These are phyloP conservation scores for Candida pseudofarinosa DNA, from an alignment of 805 yeast species.

Conservation along the genomic window DNA sequence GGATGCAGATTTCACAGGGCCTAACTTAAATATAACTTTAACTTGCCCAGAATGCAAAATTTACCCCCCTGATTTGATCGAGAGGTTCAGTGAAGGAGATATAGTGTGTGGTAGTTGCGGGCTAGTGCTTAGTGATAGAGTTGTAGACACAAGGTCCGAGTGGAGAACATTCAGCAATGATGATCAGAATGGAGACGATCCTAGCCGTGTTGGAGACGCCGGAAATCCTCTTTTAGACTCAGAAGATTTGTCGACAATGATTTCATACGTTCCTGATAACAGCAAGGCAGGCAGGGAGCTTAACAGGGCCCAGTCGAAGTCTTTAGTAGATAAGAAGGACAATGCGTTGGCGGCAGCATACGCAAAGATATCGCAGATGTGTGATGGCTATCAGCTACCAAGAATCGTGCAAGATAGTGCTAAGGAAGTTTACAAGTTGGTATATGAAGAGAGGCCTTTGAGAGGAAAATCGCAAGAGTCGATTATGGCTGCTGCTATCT, in stretches of 20 bases:
- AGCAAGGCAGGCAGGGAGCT: slow-evolving; percentile 84
- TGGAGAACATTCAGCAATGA: slow-evolving; percentile 99
- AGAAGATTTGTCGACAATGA: slow-evolving; percentile 87
- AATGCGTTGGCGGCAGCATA: slow-evolving; percentile 85
- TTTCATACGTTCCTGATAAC: slow-evolving; percentile 82
- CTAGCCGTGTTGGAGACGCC: slow-evolving; percentile 99
- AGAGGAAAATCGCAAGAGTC: slow-evolving; percentile 91
- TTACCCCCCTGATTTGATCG: slow-evolving; percentile 92
- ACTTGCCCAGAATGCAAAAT: slow-evolving; percentile 96
- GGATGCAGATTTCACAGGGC: slow-evolving; percentile 49
- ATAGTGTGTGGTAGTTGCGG: slow-evolving; percentile 99
- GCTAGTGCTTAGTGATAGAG: slow-evolving; percentile 81
- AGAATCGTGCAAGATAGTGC: slow-evolving; percentile 96
- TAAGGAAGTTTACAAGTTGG: slow-evolving; percentile 89
- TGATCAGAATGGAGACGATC: slow-evolving; percentile 97
- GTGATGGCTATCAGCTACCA: slow-evolving; percentile 94
- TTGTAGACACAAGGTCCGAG: slow-evolving; percentile 93
- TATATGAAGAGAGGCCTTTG: slow-evolving; percentile 78
- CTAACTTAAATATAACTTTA: slow-evolving; percentile 81
- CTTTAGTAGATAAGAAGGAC: slow-evolving; percentile 82
- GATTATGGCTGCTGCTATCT: slow-evolving; percentile 94
- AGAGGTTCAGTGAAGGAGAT: slow-evolving; percentile 95
- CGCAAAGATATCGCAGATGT: slow-evolving; percentile 88
- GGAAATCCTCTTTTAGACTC: slow-evolving; percentile 88
- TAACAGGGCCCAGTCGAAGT: slow-evolving; percentile 82